Base-by-base conservation (phyloP, 2,329 filamentous ascomycete genomes). In the Penicillium decumbens region DNA sequence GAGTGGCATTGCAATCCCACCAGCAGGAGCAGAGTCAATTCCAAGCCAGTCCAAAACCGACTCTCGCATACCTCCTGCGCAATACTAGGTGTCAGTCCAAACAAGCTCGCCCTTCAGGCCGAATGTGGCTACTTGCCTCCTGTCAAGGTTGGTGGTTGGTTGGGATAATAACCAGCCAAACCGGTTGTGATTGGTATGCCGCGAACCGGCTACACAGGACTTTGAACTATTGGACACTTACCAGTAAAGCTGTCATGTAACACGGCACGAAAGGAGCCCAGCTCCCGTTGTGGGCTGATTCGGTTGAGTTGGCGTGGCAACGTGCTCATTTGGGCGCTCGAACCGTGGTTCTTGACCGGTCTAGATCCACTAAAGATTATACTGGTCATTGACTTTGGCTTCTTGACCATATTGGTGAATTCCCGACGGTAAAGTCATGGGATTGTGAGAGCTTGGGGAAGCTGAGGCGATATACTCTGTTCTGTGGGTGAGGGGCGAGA, bases 221-320 rank as follows among this genome's bases (percentile, higher is more conserved):
- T 25, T 40, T 27, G 13, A 40, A 20, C 33, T 15, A 41, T 47
- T 41, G 38, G 24, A 25, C 7, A 37, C 33, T 37, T 37, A 20
- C 32, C 32, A 20, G 25, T 6, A 29, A 12, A 9, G 15, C 15
- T 4, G 7, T 37, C 8, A 3, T 24, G 32, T 23, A 18, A 38
- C 42, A 28, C 33, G 32, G 42, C n/a, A 35, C 24, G 8, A 7
- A 18, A 7, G 6, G 29, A 15, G 43, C 15, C 15, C 15, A 18
- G 15, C 15, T 18, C 15, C 15, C 15, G 15, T 18, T 18, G 15
- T 18, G 15, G 39, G 24, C 10, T 37, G 8, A 6, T 2, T 1
- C 10, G n/a, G 33, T 37, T 18, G 39, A 40, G 49, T 51, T 47
- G 49, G 33, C 49, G 41, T 47, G 49, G 23, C 49, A 51, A 51